A percentile compares a stretch with the other conserved stretches of the same genome.
phyloP scores from a whole-genome alignment of 495 filamentous ascomycete genomes.

The Letharia lupina region DNA sequence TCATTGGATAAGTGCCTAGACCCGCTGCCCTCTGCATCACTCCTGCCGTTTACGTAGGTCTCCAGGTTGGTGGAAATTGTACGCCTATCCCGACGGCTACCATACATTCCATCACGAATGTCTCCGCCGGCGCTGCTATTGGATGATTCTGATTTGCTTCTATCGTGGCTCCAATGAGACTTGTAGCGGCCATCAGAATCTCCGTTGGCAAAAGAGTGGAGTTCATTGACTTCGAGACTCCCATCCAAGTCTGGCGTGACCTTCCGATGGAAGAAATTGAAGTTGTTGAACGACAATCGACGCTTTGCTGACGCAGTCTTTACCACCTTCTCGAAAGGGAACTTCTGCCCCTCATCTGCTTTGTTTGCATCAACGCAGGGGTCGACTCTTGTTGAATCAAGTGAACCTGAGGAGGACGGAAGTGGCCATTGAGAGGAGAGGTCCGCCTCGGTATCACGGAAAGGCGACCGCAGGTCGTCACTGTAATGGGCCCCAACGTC shows the following conservation, averaged over 20 bases:
- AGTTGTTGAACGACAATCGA: constrained; percentile 15
- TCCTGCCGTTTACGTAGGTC: neutral
- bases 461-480: neutral
- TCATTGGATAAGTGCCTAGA: neutral
- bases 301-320: constrained; percentile 2
- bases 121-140: neutral
- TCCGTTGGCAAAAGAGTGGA: constrained; percentile 1
- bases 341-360: neutral
- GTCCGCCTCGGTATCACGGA: constrained; percentile 4
- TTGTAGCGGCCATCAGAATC: constrained; percentile 19
- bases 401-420: constrained; percentile 2
- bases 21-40: neutral
- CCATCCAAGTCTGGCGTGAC: constrained; percentile 2
- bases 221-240: neutral
- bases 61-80: constrained; percentile 14
- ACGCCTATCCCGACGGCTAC: constrained; percentile 14
- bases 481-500: neutral
- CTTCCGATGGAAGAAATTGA: constrained; percentile 9
- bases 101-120: constrained; percentile 11
- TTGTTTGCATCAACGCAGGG: neutral
- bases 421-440: neutral
- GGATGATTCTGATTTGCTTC: constrained; percentile 5
- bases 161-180: neutral
- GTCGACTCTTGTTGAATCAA: neutral
- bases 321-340: neutral